phyloP scores from a whole-genome alignment of 306 rosid species.

The Casuarina equisetifolia region DNA sequence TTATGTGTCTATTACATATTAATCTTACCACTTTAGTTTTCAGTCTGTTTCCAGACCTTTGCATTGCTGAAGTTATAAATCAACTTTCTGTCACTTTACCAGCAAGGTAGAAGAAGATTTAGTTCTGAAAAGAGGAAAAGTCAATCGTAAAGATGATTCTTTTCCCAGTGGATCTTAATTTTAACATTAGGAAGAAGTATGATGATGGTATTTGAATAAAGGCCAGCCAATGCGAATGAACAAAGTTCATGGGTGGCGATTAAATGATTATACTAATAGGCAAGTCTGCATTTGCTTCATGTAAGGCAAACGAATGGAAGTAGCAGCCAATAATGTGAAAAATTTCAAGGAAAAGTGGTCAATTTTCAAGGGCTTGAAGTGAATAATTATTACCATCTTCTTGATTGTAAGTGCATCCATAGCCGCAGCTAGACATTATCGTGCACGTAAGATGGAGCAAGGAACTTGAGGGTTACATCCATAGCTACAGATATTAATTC shows the following conservation, averaged over 20 bases:
- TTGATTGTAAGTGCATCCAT: not conserved
- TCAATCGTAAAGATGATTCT: not conserved
- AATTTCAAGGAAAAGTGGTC: not conserved
- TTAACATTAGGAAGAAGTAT: not conserved
- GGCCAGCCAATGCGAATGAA: too few relatives aligned
- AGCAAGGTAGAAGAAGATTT: not conserved
- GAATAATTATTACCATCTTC: not conserved
- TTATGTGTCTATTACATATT: not conserved
- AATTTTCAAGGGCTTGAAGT: not conserved
- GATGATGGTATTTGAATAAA: too few relatives aligned
- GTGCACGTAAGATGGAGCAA: too few relatives aligned
- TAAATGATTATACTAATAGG: not conserved
- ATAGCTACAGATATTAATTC: too few relatives aligned
- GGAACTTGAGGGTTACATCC: too few relatives aligned
- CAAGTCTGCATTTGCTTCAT: too few relatives aligned
- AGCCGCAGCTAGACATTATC: too few relatives aligned
- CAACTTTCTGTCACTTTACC: not conserved
- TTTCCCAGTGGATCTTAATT: not conserved
- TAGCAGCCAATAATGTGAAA: not conserved
- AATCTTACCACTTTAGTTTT: not conserved
- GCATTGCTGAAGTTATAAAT: not conserved
- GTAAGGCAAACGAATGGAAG: not conserved
- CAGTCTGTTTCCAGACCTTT: not conserved
- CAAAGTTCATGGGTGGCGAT: too few relatives aligned
- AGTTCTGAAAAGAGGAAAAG: not conserved